Percentiles rank a stretch among this genome's conserved stretches.
These are phyloP conservation scores for Phylloporus arenicola DNA, from an alignment of 768 basidiomycete species.

Conservation along the genomic window DNA sequence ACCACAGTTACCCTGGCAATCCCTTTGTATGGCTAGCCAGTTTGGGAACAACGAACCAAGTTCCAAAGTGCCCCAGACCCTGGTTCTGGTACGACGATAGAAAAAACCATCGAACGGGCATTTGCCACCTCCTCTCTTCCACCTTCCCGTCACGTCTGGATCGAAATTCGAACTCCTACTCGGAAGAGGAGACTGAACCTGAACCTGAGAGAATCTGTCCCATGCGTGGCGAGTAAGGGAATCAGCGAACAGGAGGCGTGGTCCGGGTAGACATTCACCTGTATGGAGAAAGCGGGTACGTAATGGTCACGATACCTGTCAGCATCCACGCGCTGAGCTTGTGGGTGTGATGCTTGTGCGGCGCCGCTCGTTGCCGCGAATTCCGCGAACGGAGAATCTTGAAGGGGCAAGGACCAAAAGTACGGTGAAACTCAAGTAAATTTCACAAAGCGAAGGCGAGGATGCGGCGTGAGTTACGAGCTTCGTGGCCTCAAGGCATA, in stretches of 20 bases:
- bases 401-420: too few species aligned
- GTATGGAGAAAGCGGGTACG: neutral
- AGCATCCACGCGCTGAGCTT: neutral
- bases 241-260: neutral
- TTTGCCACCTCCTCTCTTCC: neutral
- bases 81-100: neutral
- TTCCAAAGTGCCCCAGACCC: neutral
- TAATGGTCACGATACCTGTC: neutral
- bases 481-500: neutral
- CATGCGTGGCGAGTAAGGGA: neutral
- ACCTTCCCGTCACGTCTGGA: neutral
- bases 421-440: too few species aligned
- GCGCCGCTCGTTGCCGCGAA: too few species aligned
- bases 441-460: too few species aligned
- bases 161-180: neutral
- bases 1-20: neutral
- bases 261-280: neutral
- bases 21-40: neutral
- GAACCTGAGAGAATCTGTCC: neutral
- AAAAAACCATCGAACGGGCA: neutral
- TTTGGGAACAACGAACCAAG: neutral
- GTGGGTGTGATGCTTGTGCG: neutral
- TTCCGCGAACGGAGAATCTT: too few species aligned
- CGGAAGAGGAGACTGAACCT: neutral
- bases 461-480: neutral